Evolutionary conservation across 2,329 filamentous ascomycete species (phyloP), one percentile per base, ranked within the genome.

Genomic region (Sarocladium brachiariae): DNA sequence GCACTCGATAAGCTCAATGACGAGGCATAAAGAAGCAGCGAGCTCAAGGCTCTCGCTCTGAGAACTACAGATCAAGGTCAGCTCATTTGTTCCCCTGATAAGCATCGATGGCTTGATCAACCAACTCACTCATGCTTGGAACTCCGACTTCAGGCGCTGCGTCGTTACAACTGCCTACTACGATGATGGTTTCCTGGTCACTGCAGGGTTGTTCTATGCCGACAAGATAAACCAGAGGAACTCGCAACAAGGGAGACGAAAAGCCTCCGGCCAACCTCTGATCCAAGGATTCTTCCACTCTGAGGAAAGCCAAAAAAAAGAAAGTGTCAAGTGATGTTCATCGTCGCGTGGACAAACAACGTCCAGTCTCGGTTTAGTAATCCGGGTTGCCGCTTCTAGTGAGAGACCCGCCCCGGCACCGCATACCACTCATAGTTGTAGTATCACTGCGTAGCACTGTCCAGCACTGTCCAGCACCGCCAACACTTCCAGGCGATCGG

Each of bases 281-380:
- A 30, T 7, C 27, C 13, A 7, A 30, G 13, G 13, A 30, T 30
- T 30, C 13, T 30, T n/a, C n/a, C n/a, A n/a, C n/a, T n/a, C n/a
- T n/a, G n/a, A n/a, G n/a, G n/a, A n/a, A n/a, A n/a, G 27, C 13
- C 13, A 30, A 25, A 27, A 43, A 7, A 10, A 14, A 25, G 14
- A 7, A 25, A 43, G 9, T 27, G 39, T 43, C 39, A 43, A 43
- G 39, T 25, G 21, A 43, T 43, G 21, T 27, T 11, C 21, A 24
- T 43, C 23, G 39, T 43, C 39, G 39, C 39, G 39, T 43, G 39
- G 21, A 43, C 39, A 43, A 43, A 13, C 21, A 25, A 14, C 4
- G 7, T 13, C 39, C 21, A n/a, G 21, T 25, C 13, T 43, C 11
- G 21, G 39, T 8, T 43, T 25, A 27, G 39, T 43, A 24, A 43